phyloP scores from a whole-genome alignment of 306 rosid genomes.

The Acacia acuminata region DNA sequence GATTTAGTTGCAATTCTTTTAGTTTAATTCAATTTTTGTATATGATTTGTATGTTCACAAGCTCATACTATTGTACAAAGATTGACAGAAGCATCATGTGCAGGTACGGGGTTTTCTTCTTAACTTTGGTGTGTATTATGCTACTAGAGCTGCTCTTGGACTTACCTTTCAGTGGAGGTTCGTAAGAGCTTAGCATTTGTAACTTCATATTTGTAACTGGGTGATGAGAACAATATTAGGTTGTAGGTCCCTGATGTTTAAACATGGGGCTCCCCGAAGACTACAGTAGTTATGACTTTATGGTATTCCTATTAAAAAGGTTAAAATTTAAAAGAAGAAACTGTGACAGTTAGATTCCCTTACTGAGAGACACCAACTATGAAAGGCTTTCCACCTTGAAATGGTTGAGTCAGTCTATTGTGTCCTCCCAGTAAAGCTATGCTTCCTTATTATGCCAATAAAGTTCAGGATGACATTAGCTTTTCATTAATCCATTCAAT shows the following conservation, averaged over 20 bases:
- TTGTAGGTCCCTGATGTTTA: constrained; percentile 10
- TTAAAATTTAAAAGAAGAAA: constrained; percentile 15
- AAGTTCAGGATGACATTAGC: background rate
- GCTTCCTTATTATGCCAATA: constrained; percentile 20
- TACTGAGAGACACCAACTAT: background rate
- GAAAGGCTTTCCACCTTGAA: background rate
- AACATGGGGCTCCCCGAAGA: constrained; percentile 18
- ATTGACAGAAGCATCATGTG: constrained; percentile 38
- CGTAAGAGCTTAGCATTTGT: constrained; percentile 37
- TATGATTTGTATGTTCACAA: constrained; percentile 8
- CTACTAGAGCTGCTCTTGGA: constrained; percentile 95
- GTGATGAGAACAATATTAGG: background rate
- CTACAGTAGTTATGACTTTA: background rate
- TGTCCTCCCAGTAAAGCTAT: constrained; percentile 16
- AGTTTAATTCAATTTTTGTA: constrained; percentile 10
- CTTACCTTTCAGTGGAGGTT: constrained; percentile 94
- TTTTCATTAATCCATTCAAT: constrained; percentile 7
- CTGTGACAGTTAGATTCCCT: constrained; percentile 13
- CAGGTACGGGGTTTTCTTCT: constrained; percentile 97
- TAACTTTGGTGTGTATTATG: constrained; percentile 93
- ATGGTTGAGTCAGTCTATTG: constrained; percentile 5
- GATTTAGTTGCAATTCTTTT: constrained; percentile 12
- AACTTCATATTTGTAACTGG: constrained; percentile 26
- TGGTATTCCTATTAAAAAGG: constrained; percentile 7
- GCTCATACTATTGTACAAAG: constrained; percentile 18